Evolutionary conservation across 2,329 filamentous ascomycete genomes (phyloP).

Genomic region (Trichophyton schoenleinii): DNA sequence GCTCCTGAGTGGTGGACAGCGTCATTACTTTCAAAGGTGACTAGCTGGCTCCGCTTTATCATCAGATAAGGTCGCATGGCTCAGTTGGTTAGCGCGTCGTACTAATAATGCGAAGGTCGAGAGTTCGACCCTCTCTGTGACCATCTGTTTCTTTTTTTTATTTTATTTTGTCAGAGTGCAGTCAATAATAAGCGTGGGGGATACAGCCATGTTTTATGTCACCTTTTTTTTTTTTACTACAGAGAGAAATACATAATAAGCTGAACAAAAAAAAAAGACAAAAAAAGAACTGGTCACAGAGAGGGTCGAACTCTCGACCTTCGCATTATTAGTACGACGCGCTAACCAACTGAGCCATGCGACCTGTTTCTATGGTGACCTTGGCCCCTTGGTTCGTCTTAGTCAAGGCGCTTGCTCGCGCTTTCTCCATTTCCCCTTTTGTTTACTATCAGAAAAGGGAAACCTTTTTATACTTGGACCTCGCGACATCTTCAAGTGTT

Average conservation of each 20-base stretch:
- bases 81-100: conserved; percentile 2
- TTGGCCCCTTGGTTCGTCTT: background rate
- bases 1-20: background rate
- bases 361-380: background rate
- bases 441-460: background rate
- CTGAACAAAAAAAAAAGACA: background rate
- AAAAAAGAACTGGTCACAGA: conserved; percentile 3
- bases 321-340: conserved; percentile 5
- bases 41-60: background rate
- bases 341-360: conserved; percentile 5
- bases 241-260: too few species aligned
- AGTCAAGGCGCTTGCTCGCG: background rate
- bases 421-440: background rate
- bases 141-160: conserved; percentile 4
- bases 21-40: background rate
- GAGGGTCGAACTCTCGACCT: conserved; percentile 5
- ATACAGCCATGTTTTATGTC: too few species aligned
- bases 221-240: background rate
- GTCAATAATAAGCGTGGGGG: too few species aligned
- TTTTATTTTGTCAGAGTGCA: background rate
- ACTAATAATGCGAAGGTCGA: conserved; percentile 8
- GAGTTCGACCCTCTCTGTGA: conserved; percentile 11
- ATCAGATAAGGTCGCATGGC: background rate
- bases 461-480: too few species aligned
- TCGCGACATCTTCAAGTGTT: too few species aligned